Base-by-base conservation (phyloP, 2,329 filamentous ascomycete genomes). In the Herpotrichia juniperi region DNA sequence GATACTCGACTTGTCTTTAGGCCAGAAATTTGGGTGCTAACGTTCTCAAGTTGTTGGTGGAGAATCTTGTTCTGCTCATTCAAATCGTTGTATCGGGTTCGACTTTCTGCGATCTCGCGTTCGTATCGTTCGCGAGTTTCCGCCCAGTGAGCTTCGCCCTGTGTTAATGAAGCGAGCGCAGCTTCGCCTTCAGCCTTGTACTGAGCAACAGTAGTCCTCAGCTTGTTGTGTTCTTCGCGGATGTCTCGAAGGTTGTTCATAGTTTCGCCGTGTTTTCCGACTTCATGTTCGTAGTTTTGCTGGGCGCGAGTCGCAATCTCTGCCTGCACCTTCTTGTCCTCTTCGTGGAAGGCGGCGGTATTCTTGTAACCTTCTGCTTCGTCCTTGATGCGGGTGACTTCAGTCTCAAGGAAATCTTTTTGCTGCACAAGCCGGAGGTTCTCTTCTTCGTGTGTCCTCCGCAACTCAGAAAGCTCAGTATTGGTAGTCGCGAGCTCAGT, bases 201-300 rank as follows among this genome's bases (percentile, higher is more conserved):
- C 21, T 87, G 84, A 12, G 89, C 87, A 2, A 91, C 81, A 53
- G 96, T 85, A 1, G 89, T 88, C 76, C 91, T 93, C 55, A 97
- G 76, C 61, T 90, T 81, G 66, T 96, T 94, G 73, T 90, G 84
- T 59, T 97, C 91, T 3, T 81, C 80, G 46, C 94, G 90, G 43
- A 96, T 80, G 47, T 82, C 82, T 62, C 96, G 91, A 12, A 97
- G 81, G 30, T 86, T 84, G 74, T 92, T 93, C 11, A 93, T 91
- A n/a, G 93, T 94, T 60, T 97, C 91, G 1, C 93, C 93, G 74
- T 99, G 94, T 77, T 94, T 97, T 65, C 96, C 84, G 10, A 99
- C 82, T 72, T 99, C 94, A 57, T 87, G 87, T 73, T 99, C 96
- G 69, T 99, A 99, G 62, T 94, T 93, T 68, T 96, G 89, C 71